Evolutionary conservation across 345 rosid genomes (phyloP).

Genomic region (Eucalyptus erythrocorys): DNA sequence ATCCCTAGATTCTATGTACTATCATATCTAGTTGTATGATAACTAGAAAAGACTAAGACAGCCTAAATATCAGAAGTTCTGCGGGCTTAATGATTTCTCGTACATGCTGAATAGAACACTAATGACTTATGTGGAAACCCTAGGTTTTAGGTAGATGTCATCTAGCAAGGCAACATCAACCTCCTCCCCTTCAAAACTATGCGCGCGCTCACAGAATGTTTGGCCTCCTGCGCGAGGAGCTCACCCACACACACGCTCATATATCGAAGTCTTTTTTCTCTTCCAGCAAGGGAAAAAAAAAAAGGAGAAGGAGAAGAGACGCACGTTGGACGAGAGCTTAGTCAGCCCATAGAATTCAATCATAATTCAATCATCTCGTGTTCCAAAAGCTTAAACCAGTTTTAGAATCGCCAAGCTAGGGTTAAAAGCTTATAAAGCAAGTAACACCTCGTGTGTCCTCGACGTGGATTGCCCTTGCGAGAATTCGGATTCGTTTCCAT

Average conservation of each 20-base stretch:
- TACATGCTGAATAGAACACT: background rate
- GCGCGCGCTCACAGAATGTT: background rate
- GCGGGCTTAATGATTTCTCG: background rate
- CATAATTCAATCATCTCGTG: background rate
- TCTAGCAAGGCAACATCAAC: background rate
- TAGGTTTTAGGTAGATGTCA: background rate
- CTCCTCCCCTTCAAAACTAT: background rate
- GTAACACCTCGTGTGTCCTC: background rate
- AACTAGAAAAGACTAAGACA: background rate
- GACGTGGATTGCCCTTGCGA: background rate
- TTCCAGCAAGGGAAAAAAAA: background rate
- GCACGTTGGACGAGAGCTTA: background rate
- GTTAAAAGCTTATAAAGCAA: background rate
- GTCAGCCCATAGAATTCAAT: background rate
- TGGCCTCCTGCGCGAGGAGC: background rate
- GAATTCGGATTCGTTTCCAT: background rate
- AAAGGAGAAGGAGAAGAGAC: background rate
- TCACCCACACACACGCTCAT: background rate
- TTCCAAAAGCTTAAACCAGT: background rate
- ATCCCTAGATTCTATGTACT: background rate
- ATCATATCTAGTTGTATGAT: background rate
- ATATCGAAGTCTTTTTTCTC: background rate
- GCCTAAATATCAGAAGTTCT: background rate
- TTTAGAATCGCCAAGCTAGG: background rate
- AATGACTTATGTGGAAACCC: background rate